phyloP scores from a whole-genome alignment of 2,329 filamentous ascomycete genomes.

The Neodidymelliopsis sp. region DNA sequence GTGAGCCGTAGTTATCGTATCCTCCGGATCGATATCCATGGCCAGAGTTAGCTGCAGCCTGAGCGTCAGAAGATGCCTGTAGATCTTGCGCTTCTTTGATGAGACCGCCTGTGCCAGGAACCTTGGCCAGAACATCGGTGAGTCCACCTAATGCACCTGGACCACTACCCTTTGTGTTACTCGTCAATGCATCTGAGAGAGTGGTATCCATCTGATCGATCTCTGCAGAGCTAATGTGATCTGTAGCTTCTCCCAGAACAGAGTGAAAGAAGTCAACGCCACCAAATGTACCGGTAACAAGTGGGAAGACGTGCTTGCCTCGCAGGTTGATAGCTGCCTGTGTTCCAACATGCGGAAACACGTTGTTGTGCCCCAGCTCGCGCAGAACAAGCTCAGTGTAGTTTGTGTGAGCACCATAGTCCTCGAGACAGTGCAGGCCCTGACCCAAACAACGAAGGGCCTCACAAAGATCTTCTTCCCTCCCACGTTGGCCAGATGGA shows the following conservation, averaged over 20 bases:
- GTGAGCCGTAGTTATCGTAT: conserved; percentile 49
- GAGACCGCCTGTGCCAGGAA: conserved; percentile 66
- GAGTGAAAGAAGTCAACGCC: conserved; percentile 61
- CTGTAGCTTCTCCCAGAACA: conserved; percentile 58
- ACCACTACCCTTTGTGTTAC: conserved; percentile 40
- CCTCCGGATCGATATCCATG: conserved; percentile 56
- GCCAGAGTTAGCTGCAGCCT: conserved; percentile 51
- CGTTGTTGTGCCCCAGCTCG: conserved; percentile 59
- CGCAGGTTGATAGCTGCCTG: conserved; percentile 55
- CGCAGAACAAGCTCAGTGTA: conserved; percentile 61
- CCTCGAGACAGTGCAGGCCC: conserved; percentile 62
- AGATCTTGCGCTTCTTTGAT: conserved; percentile 56
- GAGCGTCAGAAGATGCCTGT: conserved; percentile 57
- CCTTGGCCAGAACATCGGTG: conserved; percentile 74
- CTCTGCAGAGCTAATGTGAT: conserved; percentile 59
- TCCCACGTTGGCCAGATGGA: conserved; percentile 49
- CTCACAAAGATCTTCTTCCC: conserved; percentile 57
- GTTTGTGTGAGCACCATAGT: conserved; percentile 64
- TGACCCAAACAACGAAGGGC: conserved; percentile 60
- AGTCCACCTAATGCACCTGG: conserved; percentile 55
- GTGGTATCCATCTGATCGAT: conserved; percentile 57
- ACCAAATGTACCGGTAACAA: conserved; percentile 64
- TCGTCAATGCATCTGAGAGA: conserved; percentile 50
- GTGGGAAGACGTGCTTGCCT: conserved; percentile 58
- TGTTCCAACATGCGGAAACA: conserved; percentile 61